These are phyloP conservation scores for Saccharum hybrid DNA, from an alignment of 202 grass and related monocot genomes.

Conservation along the genomic window DNA sequence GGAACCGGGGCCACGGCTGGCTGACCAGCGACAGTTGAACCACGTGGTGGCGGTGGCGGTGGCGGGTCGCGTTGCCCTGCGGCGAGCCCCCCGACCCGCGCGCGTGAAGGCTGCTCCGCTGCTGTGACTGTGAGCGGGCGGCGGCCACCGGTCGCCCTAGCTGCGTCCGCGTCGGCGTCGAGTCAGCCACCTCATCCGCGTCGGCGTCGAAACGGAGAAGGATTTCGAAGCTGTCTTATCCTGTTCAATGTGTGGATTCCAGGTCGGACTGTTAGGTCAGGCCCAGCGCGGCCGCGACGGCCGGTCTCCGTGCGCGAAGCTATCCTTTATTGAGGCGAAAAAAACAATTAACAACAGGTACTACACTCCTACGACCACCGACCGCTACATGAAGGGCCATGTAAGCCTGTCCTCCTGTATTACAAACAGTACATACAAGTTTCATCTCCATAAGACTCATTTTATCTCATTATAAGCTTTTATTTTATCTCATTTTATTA, in stretches of 20 bases:
- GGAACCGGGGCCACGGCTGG: not conserved
- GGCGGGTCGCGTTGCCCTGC: not conserved
- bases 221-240: not conserved
- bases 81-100: not conserved
- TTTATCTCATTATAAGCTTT: too few relatives aligned
- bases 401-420: too few relatives aligned
- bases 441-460: too few relatives aligned
- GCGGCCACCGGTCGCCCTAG: not conserved
- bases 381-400: not conserved
- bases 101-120: slow-evolving; percentile 10
- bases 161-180: slow-evolving; percentile 20
- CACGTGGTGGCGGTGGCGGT: not conserved
- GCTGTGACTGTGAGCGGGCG: not conserved
- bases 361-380: too few relatives aligned
- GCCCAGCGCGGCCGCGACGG: slow-evolving; percentile 8
- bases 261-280: slow-evolving; percentile 16
- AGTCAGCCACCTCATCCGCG: slow-evolving; percentile 24
- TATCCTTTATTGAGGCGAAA: not conserved
- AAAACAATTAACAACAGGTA: not conserved
- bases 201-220: not conserved
- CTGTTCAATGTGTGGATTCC: slow-evolving; percentile 24
- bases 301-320: not conserved
- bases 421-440: too few relatives aligned
- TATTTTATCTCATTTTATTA: too few relatives aligned
- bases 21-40: not conserved